These are phyloP conservation scores for Sporothrix pallida DNA, from an alignment of 2,329 filamentous ascomycete genomes.

Conservation along the genomic window DNA sequence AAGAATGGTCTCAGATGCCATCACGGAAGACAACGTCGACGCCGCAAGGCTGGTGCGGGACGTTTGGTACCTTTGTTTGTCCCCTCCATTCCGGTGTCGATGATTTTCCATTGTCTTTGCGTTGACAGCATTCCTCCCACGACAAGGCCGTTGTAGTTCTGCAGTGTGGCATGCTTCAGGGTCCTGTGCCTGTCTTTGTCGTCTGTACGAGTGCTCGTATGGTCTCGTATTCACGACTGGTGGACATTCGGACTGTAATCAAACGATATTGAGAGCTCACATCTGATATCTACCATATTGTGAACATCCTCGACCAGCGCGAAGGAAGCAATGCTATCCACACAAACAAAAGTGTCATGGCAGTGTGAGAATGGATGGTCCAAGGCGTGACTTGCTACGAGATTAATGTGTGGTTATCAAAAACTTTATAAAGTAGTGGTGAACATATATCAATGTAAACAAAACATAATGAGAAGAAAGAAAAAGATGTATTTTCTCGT, in stretches of 20 bases:
- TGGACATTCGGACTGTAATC: neutral
- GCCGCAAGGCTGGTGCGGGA: no score
- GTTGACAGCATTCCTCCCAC: neutral
- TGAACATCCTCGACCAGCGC: neutral
- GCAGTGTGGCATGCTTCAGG: neutral
- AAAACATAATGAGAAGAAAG: no score
- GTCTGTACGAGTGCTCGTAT: no score
- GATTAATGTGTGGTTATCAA: neutral
- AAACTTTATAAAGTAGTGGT: neutral
- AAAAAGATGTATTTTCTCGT: no score
- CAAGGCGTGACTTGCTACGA: neutral
- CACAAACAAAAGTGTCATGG: neutral
- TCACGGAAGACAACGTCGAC: no score
- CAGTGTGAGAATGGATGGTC: neutral
- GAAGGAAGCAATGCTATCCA: conserved; percentile 8
- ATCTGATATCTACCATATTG: neutral
- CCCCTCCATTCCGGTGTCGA: neutral
- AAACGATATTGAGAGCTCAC: no score
- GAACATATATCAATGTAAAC: neutral
- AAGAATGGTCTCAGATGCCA: neutral
- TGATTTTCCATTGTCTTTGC: neutral
- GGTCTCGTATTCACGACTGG: neutral
- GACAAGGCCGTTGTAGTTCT: neutral
- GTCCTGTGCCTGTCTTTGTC: no score
- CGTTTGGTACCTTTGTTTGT: no score